These are phyloP conservation scores for Diaporthe batatas DNA, from an alignment of 2,329 filamentous ascomycete genomes.

Conservation along the genomic window DNA sequence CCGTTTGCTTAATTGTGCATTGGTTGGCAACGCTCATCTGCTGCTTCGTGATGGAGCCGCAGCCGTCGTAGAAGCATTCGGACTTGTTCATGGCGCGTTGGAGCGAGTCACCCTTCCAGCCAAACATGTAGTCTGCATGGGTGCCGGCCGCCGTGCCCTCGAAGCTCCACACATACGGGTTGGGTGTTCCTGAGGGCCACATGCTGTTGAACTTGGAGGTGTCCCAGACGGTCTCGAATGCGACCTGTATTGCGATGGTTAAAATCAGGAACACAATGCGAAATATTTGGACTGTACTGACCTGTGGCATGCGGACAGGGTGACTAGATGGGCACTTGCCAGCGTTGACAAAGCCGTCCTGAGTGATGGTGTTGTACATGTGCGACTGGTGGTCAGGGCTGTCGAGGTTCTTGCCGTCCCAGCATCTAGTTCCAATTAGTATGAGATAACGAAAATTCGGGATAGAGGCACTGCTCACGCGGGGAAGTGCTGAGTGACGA, in stretches of 20 bases:
- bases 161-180: constrained; percentile 49
- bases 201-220: constrained; percentile 55
- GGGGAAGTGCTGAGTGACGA: constrained; percentile 45
- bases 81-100: constrained; percentile 50
- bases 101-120: constrained; percentile 52
- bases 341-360: constrained; percentile 47
- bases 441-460: constrained; percentile 53
- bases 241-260: constrained; percentile 40
- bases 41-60: constrained; percentile 35
- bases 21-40: constrained; percentile 31
- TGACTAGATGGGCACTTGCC: constrained; percentile 48
- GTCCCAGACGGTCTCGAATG: constrained; percentile 62
- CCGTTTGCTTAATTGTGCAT: constrained; percentile 16
- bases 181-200: constrained; percentile 52
- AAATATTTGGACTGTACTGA: constrained; percentile 22
- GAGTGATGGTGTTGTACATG: constrained; percentile 48
- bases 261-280: neutral
- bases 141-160: constrained; percentile 50
- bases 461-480: constrained; percentile 58
- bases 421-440: constrained; percentile 57
- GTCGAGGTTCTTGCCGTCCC: constrained; percentile 71
- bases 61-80: constrained; percentile 35
- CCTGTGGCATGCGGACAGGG: constrained; percentile 50
- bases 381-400: constrained; percentile 61
- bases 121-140: constrained; percentile 52